A percentile compares a stretch with the other conserved stretches of the same genome.
Conservation (phyloP, 257 asterid species). For the Parsonsia alboflavescens region DNA sequence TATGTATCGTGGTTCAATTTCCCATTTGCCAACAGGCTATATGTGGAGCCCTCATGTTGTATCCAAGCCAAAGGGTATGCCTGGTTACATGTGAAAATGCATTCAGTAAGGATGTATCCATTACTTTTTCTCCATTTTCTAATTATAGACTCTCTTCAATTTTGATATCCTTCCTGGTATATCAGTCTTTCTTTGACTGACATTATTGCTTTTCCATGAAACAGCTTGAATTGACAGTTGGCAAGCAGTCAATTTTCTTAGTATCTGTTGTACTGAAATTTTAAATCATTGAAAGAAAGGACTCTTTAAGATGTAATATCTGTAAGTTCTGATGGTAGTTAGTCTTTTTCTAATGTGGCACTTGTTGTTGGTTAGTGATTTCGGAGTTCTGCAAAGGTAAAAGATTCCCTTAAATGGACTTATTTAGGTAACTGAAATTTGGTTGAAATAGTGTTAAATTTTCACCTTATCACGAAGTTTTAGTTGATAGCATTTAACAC, state of each 20-base stretch:
- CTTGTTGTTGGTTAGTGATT: neutral
- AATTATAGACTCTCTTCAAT: neutral
- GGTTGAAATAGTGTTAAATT: neutral
- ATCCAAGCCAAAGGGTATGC: constrained; percentile 87
- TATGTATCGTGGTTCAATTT: constrained; percentile 86
- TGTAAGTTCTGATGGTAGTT: neutral
- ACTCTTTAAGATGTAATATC: neutral
- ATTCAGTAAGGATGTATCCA: neutral
- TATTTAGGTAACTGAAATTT: too few species aligned
- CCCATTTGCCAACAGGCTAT: constrained; percentile 97
- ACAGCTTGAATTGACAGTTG: neutral
- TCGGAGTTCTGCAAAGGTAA: neutral
- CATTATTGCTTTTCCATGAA: neutral
- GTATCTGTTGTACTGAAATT: neutral
- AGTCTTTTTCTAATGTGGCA: neutral
- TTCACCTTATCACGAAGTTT: too few species aligned
- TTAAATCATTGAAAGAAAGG: neutral
- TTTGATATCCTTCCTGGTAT: neutral
- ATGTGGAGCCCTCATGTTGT: constrained; percentile 98
- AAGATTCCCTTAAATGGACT: neutral
- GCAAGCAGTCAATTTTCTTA: neutral
- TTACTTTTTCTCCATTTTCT: neutral
- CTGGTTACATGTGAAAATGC: constrained; percentile 1
- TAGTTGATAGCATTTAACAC: too few species aligned
- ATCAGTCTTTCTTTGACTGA: neutral